Conservation (phyloP, 768 basidiomycete species). For the Clathrus columnatus region DNA sequence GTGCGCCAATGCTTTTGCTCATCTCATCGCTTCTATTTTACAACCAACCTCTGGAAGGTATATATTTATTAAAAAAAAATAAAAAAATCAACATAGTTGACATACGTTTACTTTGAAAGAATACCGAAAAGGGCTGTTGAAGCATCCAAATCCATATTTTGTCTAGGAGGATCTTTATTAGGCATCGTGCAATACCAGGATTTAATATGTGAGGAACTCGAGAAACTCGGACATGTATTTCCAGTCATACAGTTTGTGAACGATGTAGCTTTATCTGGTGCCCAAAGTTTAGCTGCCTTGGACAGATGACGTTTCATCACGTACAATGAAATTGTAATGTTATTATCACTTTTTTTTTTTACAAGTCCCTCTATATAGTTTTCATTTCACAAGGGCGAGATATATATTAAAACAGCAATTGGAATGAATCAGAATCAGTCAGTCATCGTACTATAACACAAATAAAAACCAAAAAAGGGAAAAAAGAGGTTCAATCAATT, state of each 20-base stretch:
- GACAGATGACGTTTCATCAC: not conserved
- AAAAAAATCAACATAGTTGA: not conserved
- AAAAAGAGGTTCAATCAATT: not conserved
- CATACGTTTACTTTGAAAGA: not conserved
- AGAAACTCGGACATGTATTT: slow-evolving; percentile 52
- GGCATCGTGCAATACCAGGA: slow-evolving; percentile 53
- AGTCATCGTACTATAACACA: too few relatives aligned
- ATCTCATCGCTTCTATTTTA: slow-evolving; percentile 48
- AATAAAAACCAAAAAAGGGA: not conserved
- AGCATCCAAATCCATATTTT: slow-evolving; percentile 52
- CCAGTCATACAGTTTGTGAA: slow-evolving; percentile 55
- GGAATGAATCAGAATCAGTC: too few relatives aligned
- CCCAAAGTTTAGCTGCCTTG: slow-evolving; percentile 35
- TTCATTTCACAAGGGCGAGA: too few relatives aligned
- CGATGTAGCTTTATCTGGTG: slow-evolving; percentile 62
- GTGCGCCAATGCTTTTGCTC: slow-evolving; percentile 46
- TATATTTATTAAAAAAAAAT: not conserved
- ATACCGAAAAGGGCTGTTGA: slow-evolving; percentile 25
- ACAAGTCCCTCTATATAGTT: too few relatives aligned
- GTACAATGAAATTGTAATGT: too few relatives aligned
- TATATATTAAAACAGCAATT: too few relatives aligned
- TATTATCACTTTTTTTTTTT: too few relatives aligned
- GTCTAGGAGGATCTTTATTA: slow-evolving; percentile 73
- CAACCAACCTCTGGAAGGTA: slow-evolving; percentile 26
- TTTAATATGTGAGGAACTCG: slow-evolving; percentile 46